A percentile compares a stretch with the other conserved stretches of the same genome.
Evolutionary conservation across 2,329 filamentous ascomycete species (phyloP).

Genomic region (Paecilomyces dactylethromorphus): DNA sequence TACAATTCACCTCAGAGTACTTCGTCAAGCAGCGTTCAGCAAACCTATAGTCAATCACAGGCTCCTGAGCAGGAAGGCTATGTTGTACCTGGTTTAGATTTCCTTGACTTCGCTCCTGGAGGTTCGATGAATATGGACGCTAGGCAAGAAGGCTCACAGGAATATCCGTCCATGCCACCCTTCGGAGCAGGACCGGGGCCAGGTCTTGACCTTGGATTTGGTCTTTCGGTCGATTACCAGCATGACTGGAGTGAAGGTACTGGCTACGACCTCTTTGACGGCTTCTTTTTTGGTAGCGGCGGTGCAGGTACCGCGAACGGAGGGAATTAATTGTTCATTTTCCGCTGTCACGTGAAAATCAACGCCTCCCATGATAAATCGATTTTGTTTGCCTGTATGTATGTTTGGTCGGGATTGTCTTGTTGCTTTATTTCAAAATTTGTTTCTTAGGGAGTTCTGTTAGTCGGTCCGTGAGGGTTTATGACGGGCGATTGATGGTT

Average conservation of each 20-base stretch:
- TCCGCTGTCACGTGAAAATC: background rate
- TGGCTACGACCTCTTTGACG: slow-evolving; percentile 47
- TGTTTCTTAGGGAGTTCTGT: background rate
- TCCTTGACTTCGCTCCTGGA: slow-evolving; percentile 45
- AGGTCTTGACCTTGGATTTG: slow-evolving; percentile 39
- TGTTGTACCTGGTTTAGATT: slow-evolving; percentile 45
- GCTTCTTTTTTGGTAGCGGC: slow-evolving; percentile 49
- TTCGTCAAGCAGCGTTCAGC: slow-evolving; percentile 22
- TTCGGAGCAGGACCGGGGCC: slow-evolving; percentile 25
- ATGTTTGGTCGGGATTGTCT: background rate
- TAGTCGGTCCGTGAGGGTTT: background rate
- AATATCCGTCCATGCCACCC: slow-evolving; percentile 23
- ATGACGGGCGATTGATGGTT: background rate
- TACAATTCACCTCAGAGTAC: slow-evolving; percentile 26
- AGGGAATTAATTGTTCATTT: slow-evolving; percentile 1
- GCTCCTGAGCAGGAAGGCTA: slow-evolving; percentile 7
- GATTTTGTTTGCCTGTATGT: background rate
- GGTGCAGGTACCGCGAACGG: slow-evolving; percentile 19
- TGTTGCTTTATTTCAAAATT: background rate
- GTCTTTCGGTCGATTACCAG: slow-evolving; percentile 39
- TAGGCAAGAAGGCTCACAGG: slow-evolving; percentile 21
- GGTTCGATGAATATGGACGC: slow-evolving; percentile 19
- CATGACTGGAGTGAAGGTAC: slow-evolving; percentile 45
- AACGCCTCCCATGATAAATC: background rate
- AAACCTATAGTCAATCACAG: slow-evolving; percentile 18